Evolutionary conservation across 441 rosid genomes (phyloP).

Genomic region (Populus hybrid): DNA sequence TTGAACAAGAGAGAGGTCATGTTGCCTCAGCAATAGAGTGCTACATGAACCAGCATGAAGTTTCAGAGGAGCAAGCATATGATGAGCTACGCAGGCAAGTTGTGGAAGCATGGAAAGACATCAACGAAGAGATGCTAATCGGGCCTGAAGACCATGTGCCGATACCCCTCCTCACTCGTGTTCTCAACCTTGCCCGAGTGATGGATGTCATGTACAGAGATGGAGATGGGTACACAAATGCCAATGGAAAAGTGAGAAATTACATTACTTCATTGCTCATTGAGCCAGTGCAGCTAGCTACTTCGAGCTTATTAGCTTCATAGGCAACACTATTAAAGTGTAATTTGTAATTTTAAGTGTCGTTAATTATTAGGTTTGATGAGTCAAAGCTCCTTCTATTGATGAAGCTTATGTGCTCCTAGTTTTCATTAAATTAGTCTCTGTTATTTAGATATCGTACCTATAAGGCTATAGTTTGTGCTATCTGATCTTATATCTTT

Average conservation of each 20-base stretch:
- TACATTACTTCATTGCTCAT: slow-evolving; percentile 9
- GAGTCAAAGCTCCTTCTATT: no score
- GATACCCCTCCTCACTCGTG: slow-evolving; percentile 9
- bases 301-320: no score
- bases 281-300: background rate
- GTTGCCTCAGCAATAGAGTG: slow-evolving; percentile 23
- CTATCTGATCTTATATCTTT: no score
- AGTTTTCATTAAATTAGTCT: no score
- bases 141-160: slow-evolving; percentile 3
- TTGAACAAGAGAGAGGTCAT: slow-evolving; percentile 27
- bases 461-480: no score
- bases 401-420: no score
- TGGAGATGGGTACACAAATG: slow-evolving; percentile 6
- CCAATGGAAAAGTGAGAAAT: background rate
- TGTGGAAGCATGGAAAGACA: slow-evolving; percentile 32
- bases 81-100: slow-evolving; percentile 17
- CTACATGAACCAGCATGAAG: slow-evolving; percentile 26
- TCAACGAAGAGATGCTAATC: slow-evolving; percentile 21
- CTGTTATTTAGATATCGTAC: no score
- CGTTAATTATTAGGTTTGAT: no score
- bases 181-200: slow-evolving; percentile 19
- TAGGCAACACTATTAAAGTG: no score
- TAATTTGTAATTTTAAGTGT: no score
- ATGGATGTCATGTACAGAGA: slow-evolving; percentile 12
- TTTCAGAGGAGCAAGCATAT: slow-evolving; percentile 15